These are phyloP conservation scores for Penicillium roqueforti DNA, from an alignment of 495 filamentous ascomycete species.

Conservation along the genomic window DNA sequence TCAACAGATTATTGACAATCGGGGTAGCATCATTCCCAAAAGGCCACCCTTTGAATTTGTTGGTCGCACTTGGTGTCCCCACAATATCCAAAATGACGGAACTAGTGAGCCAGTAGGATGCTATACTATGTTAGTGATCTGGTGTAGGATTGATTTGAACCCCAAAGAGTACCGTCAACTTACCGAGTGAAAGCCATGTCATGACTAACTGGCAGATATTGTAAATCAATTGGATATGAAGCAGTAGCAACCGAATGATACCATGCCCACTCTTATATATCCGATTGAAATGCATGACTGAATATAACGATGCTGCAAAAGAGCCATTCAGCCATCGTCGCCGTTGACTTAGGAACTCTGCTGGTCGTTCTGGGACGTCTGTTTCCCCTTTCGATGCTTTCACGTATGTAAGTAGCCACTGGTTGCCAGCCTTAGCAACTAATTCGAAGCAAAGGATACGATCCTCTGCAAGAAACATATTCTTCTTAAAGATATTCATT, in stretches of 20 bases:
- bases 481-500: slow-evolving; percentile 99
- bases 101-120: slow-evolving; percentile 89
- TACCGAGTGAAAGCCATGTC: slow-evolving; percentile 90
- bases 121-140: slow-evolving; percentile 27
- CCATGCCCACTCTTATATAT: slow-evolving; percentile 97
- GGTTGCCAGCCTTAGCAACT: slow-evolving; percentile 94
- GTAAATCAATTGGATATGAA: slow-evolving; percentile 91
- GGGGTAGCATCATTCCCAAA: slow-evolving; percentile 78
- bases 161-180: slow-evolving; percentile 20
- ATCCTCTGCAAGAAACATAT: slow-evolving; percentile 99
- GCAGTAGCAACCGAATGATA: slow-evolving; percentile 85
- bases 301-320: slow-evolving; percentile 90
- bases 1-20: slow-evolving; percentile 81
- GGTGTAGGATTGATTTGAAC: too few relatives aligned
- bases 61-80: slow-evolving; percentile 55
- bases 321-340: slow-evolving; percentile 97
- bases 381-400: slow-evolving; percentile 97
- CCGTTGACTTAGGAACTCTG: slow-evolving; percentile 93
- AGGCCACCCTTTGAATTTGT: slow-evolving; percentile 52
- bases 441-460: slow-evolving; percentile 98
- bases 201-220: slow-evolving; percentile 82
- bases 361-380: slow-evolving; percentile 76
- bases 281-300: slow-evolving; percentile 92
- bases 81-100: slow-evolving; percentile 94
- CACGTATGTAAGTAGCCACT: slow-evolving; percentile 97